Percentiles rank a stretch among this genome's conserved stretches.
Evolutionary conservation across 1,139 yeast species (phyloP).

Genomic region (Pneumocystis canis): DNA sequence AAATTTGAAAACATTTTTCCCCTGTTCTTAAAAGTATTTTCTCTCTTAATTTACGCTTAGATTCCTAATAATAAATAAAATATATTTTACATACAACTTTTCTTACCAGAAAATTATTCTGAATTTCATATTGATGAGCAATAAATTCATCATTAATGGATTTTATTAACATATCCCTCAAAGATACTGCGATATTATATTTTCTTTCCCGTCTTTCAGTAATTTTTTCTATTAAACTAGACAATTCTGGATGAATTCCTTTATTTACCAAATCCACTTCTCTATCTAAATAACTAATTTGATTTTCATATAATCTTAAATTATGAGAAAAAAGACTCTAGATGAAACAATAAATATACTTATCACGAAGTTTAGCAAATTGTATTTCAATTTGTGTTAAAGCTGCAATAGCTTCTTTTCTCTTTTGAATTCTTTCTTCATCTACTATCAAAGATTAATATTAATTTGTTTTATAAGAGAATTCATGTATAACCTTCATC

Average conservation of each 20-base stretch:
- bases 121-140: slow-evolving; percentile 66
- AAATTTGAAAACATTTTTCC: slow-evolving; percentile 80
- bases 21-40: slow-evolving; percentile 61
- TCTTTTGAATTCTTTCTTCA: slow-evolving; percentile 17
- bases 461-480: not conserved
- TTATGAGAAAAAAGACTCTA: not conserved
- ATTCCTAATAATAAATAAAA: not conserved
- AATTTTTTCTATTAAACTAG: slow-evolving; percentile 50
- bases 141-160: slow-evolving; percentile 70
- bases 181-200: slow-evolving; percentile 49
- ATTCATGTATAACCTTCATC: not conserved
- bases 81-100: slow-evolving; percentile 9
- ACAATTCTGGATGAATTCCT: slow-evolving; percentile 81
- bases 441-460: not conserved
- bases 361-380: slow-evolving; percentile 75
- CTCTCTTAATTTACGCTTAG: slow-evolving; percentile 48
- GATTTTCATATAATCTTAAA: slow-evolving; percentile 29
- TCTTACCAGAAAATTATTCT: slow-evolving; percentile 66
- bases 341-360: slow-evolving; percentile 14
- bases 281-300: slow-evolving; percentile 56
- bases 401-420: slow-evolving; percentile 49
- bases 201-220: slow-evolving; percentile 57
- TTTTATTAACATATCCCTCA: slow-evolving; percentile 55
- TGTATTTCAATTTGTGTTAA: slow-evolving; percentile 67
- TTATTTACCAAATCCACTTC: slow-evolving; percentile 77